phyloP scores from a whole-genome alignment of 176 grass and related monocot species.

The Carex kokanica region DNA sequence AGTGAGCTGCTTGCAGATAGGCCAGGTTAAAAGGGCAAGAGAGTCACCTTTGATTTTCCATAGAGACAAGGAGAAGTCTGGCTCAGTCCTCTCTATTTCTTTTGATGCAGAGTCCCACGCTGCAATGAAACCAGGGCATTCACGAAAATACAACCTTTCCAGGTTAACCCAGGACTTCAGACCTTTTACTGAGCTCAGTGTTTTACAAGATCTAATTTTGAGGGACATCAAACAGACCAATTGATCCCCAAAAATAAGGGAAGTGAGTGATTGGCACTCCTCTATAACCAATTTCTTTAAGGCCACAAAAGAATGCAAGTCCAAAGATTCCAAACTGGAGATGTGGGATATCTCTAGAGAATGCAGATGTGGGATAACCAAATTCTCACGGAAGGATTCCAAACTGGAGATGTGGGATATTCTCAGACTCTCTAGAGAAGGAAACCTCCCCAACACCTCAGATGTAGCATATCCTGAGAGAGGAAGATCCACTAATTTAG shows the following conservation, averaged over 20 bases:
- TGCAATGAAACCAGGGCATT: background rate
- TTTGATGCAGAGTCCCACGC: background rate
- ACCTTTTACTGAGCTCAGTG: background rate
- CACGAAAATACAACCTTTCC: fast-evolving
- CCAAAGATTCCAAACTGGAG: background rate
- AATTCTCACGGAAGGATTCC: too few species aligned
- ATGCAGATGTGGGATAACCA: too few species aligned
- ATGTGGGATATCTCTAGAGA: slow-evolving; percentile 12
- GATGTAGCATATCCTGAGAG: background rate
- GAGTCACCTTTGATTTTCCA: fast-evolving
- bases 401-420: too few species aligned
- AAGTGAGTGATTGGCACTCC: background rate
- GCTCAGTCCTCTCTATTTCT: background rate
- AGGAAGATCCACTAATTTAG: background rate
- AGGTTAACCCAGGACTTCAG: background rate
- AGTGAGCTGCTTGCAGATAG: slow-evolving; percentile 18
- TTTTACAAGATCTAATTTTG: fast-evolving
- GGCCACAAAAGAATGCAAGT: background rate
- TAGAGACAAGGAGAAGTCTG: background rate
- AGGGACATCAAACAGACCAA: background rate
- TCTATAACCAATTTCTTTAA: background rate
- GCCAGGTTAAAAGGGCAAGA: background rate
- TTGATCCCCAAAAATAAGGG: background rate
- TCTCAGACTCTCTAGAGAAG: background rate
- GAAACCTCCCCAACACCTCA: background rate